Evolutionary conservation across 2,329 filamentous ascomycete genomes (phyloP).

Genomic region (Pseudodiploospora longispora): DNA sequence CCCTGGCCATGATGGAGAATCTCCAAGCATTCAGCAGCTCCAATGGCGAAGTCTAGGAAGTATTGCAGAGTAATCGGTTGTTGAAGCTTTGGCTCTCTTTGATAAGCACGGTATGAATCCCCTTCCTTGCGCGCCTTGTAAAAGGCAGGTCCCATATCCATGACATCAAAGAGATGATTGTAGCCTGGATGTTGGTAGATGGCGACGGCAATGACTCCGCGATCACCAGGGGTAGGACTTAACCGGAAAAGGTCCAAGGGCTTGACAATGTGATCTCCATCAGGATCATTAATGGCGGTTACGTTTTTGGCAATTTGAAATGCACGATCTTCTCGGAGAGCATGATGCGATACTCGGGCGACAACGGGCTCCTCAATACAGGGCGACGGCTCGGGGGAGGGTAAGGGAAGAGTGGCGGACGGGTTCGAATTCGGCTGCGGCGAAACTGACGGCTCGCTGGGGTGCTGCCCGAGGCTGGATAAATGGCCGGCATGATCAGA

Average conservation of each 20-base stretch:
- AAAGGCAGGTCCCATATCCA: slow-evolving; percentile 72
- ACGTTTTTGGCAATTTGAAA: slow-evolving; percentile 75
- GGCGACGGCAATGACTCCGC: slow-evolving; percentile 63
- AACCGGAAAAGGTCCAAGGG: slow-evolving; percentile 74
- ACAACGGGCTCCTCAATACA: slow-evolving; percentile 61
- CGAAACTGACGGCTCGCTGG: slow-evolving; percentile 32
- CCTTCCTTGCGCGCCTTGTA: slow-evolving; percentile 49
- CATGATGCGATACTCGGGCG: slow-evolving; percentile 74
- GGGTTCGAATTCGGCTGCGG: slow-evolving; percentile 26
- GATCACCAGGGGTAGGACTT: slow-evolving; percentile 58
- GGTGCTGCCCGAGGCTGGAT: slow-evolving; percentile 24
- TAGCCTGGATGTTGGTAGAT: slow-evolving; percentile 73
- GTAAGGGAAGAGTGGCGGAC: slow-evolving; percentile 23
- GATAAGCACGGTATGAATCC: slow-evolving; percentile 39
- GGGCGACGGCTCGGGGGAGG: slow-evolving; percentile 38
- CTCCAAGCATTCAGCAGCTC: slow-evolving; percentile 77
- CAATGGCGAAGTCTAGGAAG: slow-evolving; percentile 88
- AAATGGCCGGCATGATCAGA: slow-evolving; percentile 25
- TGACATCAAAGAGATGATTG: slow-evolving; percentile 61
- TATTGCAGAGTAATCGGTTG: slow-evolving; percentile 61
- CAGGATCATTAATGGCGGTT: slow-evolving; percentile 60
- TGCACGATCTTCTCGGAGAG: slow-evolving; percentile 75
- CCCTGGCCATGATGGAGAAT: slow-evolving; percentile 84
- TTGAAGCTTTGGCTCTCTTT: slow-evolving; percentile 39
- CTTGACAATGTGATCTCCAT: slow-evolving; percentile 67